Evolutionary conservation across 768 basidiomycete species (phyloP), one percentile per base, ranked within the genome.

Genomic region (Pleurotus citrinopileatus): DNA sequence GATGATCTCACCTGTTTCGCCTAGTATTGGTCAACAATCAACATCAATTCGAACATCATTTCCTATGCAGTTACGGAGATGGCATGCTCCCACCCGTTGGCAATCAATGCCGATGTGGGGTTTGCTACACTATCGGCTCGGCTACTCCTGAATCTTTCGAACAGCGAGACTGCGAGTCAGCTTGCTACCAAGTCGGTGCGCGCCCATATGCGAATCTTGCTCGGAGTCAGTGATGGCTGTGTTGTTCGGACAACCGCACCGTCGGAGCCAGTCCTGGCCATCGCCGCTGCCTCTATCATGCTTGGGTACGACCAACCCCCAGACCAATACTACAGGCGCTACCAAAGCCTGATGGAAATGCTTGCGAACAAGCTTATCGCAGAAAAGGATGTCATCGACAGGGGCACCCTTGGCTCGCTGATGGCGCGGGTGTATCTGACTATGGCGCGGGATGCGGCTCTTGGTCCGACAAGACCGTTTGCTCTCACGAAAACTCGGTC

Each of bases 191-290:
- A 44, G 28, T 37, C 53, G 5, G 53, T 54, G 42, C 53, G 53
- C 29, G 28, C 26, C 42, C 42, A 54, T 42, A 54, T 54, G 53
- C 53, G 43, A 15, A 17, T 45, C 4, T 32, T 54, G 23, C 17
- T n/a, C 10, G 42, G 53, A 27, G 52, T 43, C 19, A 23, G 20
- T 8, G 52, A 38, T 20, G 13, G 20, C 34, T 38, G 26, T 26
- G 37, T 53, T n/a, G 26, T 54, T 23, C 17, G 43, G 23, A 45
- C 53, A 8, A 17, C 53, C 27, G 26, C 43, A 19, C 53, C 53
- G 20, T 54, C 53, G 22, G 53, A 54, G 28, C 53, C 53, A 6
- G 17, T 45, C 27, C 53, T 54, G n/a, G 53, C 53, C 26, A 54
- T 54, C 20, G 42, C 53, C 8, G 53, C 53, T 32, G 53, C 53